Base-by-base conservation (phyloP, 306 rosid genomes). In the Cajanus cajan region DNA sequence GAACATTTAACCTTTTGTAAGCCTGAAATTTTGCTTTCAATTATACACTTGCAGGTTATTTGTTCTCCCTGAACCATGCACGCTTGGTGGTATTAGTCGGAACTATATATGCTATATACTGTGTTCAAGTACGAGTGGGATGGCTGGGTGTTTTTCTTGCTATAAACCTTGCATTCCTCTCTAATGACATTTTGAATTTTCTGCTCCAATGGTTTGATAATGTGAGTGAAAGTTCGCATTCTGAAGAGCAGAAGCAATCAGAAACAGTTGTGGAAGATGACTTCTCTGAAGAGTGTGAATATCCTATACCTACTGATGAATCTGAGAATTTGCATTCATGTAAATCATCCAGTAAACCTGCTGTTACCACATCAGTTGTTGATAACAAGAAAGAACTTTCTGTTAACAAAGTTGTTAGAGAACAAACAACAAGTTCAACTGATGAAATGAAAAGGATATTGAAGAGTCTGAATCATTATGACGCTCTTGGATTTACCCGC, bases 181-280 rank as follows among this genome's bases (percentile, higher is more conserved):
- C 99, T 25, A 93, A 89, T 13, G 93, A 96, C 76, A 82, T 91
- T 24, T 83, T 93, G 79, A 88, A 82, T 83, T 89, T 82, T 84
- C 79, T 96, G 84, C 93, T 96, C 78, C 98, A 89, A 82, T 90
- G 90, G 97, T 93, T 92, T 88, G 99, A 96, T 86, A 90, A 90
- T 43, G 80, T 84, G 83, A 88, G 92, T 69, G 97, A 93, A 81
- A 90, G 80, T 65, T 50, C 90, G 8, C 92, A 87, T 74, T 80
- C 89, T 75, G 99, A 93, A 83, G 96, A 96, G 89, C 90, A 58
- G 76, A 92, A 90, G 71, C 88, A 87, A 72, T 52, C 99, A 21
- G 97, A 90, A 82, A 78, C 85, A 54, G 82, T 90, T 73, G 24
- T 83, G 31, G 98, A 88, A 73, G 94, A 91, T 40, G 97, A 95